Evolutionary conservation across 495 filamentous ascomycete species (phyloP).

Genomic region (Talaromyces stipitatus): DNA sequence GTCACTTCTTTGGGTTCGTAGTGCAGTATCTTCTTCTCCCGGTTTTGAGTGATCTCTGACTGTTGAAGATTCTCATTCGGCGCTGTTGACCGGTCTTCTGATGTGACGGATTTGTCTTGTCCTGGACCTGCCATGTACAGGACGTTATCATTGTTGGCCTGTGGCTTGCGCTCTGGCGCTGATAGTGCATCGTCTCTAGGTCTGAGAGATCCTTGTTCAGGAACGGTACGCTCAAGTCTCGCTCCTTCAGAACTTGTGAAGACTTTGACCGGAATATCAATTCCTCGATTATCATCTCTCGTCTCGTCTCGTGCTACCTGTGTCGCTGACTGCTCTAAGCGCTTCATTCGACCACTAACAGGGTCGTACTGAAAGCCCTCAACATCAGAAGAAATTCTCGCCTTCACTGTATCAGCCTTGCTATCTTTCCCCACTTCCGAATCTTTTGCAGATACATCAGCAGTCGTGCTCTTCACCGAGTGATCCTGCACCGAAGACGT

Average conservation of each 20-base stretch:
- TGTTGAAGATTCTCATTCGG: neutral
- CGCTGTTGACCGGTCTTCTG: neutral
- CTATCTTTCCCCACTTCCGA: neutral
- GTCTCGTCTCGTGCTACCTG: neutral
- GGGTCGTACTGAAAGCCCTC: conserved; percentile 25
- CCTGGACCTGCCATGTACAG: neutral
- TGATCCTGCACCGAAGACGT: neutral
- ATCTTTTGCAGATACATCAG: conserved; percentile 3
- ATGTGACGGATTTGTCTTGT: neutral
- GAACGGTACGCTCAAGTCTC: neutral
- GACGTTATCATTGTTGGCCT: neutral
- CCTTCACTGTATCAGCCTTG: conserved; percentile 7
- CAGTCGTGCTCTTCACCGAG: conserved; percentile 2
- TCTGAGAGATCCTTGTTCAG: neutral
- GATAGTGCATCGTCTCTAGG: neutral
- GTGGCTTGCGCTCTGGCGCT: neutral
- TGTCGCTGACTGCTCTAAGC: neutral
- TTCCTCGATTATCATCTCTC: neutral
- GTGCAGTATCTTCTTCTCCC: neutral
- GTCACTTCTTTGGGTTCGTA: conserved; percentile 1
- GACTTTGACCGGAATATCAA: neutral
- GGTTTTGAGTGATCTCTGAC: neutral
- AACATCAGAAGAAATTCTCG: conserved; percentile 3
- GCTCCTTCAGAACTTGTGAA: neutral
- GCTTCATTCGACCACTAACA: conserved; percentile 33